Conservation (phyloP, 2,329 filamentous ascomycete genomes). For the Phaeosphaeriaceae sp. region DNA sequence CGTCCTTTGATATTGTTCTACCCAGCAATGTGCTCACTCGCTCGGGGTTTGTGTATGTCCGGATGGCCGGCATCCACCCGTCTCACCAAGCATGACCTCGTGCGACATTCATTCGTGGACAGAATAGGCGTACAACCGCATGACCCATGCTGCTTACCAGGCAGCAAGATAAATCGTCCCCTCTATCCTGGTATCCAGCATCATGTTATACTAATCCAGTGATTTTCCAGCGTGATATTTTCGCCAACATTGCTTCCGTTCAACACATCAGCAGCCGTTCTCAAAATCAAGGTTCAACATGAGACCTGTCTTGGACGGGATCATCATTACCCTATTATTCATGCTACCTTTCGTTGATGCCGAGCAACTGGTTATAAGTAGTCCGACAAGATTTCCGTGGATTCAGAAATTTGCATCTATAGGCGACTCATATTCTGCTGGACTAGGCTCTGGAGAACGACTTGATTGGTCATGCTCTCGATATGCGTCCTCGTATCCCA, state of each 20-base stretch:
- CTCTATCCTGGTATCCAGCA: not conserved
- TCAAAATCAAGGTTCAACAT: not conserved
- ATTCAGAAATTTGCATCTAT: constrained; percentile 36
- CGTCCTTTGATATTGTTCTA: too few relatives aligned
- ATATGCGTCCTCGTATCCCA: constrained; percentile 36
- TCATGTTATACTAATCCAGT: not conserved
- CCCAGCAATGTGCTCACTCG: not conserved
- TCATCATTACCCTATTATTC: not conserved
- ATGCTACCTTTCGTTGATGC: constrained; percentile 4
- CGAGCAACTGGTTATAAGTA: constrained; percentile 8
- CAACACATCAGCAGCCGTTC: too few relatives aligned
- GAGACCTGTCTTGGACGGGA: not conserved
- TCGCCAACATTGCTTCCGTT: too few relatives aligned
- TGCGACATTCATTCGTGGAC: constrained; percentile 18
- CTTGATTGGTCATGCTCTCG: constrained; percentile 38
- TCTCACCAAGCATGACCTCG: constrained; percentile 12
- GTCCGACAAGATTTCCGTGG: constrained; percentile 18
- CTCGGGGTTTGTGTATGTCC: not conserved
- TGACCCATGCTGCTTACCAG: constrained; percentile 4
- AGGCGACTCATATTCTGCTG: constrained; percentile 42
- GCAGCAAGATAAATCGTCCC: not conserved
- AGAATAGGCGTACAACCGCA: constrained; percentile 10
- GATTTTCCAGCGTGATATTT: too few relatives aligned
- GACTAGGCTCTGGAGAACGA: constrained; percentile 33
- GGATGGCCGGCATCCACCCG: not conserved